phyloP scores from a whole-genome alignment of 805 yeast species.

The Zygotorulaspora sp. region DNA sequence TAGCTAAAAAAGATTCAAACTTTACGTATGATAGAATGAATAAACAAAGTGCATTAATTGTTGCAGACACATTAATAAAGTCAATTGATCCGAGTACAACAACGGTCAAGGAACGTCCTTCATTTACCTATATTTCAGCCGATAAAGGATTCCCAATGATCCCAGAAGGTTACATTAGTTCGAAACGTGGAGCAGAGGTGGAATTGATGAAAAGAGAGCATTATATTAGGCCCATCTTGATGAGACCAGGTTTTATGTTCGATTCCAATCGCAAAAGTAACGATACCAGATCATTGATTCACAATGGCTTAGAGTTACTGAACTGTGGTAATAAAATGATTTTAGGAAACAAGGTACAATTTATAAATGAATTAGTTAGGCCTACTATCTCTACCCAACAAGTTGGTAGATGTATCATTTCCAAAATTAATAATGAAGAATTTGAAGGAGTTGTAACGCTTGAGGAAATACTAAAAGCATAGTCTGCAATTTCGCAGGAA shows the following conservation, averaged over 20 bases:
- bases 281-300: conserved; percentile 32
- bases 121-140: conserved; percentile 77
- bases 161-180: conserved; percentile 65
- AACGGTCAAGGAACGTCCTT: conserved; percentile 28
- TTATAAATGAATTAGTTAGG: conserved; percentile 47
- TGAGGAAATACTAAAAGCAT: conserved; percentile 38
- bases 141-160: conserved; percentile 64
- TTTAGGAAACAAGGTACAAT: conserved; percentile 37
- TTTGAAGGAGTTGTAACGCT: conserved; percentile 57
- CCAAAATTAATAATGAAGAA: conserved; percentile 46
- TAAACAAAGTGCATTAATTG: conserved; percentile 58
- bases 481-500: too few species aligned
- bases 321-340: conserved; percentile 42
- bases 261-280: conserved; percentile 45
- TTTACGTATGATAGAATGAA: conserved; percentile 59
- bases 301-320: conserved; percentile 40
- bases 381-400: conserved; percentile 64
- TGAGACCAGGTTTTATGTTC: conserved; percentile 83
- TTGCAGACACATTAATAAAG: conserved; percentile 53
- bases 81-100: conserved; percentile 17
- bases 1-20: conserved; percentile 36
- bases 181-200: conserved; percentile 74
- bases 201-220: conserved; percentile 44
- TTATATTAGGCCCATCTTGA: conserved; percentile 52
- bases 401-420: conserved; percentile 57